Percentiles rank a stretch among this genome's conserved stretches.
These are phyloP conservation scores for Saccharomycopsis oosterbeekiorum DNA, from an alignment of 805 yeast species.

Conservation along the genomic window DNA sequence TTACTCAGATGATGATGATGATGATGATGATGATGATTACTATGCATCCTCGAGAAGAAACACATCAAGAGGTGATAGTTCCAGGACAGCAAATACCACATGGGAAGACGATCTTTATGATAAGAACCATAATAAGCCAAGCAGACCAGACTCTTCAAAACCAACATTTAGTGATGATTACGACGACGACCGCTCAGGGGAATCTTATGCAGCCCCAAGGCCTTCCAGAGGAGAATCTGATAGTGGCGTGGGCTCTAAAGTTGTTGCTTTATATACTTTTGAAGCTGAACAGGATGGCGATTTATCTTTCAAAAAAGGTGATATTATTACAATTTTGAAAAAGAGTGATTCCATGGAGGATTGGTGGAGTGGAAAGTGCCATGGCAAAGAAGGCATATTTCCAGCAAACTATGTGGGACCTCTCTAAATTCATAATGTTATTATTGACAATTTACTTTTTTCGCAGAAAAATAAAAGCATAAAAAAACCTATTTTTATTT, in stretches of 20 bases:
- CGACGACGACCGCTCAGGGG: conserved; percentile 34
- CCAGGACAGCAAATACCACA: conserved; percentile 27
- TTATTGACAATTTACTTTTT: background rate
- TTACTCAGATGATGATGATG: conserved; percentile 23
- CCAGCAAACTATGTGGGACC: conserved; percentile 95
- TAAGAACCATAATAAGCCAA: conserved; percentile 31
- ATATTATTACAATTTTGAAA: conserved; percentile 76
- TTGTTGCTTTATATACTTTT: conserved; percentile 81
- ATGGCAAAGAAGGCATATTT: conserved; percentile 82
- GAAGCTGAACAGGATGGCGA: conserved; percentile 94
- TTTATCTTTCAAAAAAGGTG: conserved; percentile 88
- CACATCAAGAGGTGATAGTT: conserved; percentile 14
- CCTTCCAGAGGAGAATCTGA: background rate
- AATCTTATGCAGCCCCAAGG: conserved; percentile 18
- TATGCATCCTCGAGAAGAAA: conserved; percentile 4
- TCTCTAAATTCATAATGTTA: background rate
- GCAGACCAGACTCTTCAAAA: conserved; percentile 29
- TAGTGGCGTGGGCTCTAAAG: conserved; percentile 48
- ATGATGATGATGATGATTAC: conserved; percentile 22
- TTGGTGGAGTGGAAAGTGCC: conserved; percentile 96
- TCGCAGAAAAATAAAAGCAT: background rate
- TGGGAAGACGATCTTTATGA: conserved; percentile 92
- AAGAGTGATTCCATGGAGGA: conserved; percentile 85
- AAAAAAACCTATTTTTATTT: too few relatives aligned
- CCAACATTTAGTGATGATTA: conserved; percentile 30